These are phyloP conservation scores for Ulmus americana DNA, from an alignment of 331 rosid genomes.

Conservation along the genomic window DNA sequence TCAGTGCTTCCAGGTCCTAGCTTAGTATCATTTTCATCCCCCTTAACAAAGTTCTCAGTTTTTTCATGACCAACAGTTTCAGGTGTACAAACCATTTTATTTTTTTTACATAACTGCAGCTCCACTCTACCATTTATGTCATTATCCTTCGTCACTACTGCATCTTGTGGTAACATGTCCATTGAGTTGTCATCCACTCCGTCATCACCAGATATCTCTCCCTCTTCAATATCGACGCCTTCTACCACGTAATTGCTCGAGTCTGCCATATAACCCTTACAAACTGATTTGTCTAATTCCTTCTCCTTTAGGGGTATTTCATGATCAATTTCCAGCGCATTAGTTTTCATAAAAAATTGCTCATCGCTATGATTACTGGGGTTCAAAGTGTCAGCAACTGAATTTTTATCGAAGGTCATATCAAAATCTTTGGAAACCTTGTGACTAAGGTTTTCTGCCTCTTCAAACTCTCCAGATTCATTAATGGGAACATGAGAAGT, in stretches of 20 bases:
- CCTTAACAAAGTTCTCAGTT: slow-evolving; percentile 14
- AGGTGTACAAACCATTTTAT: slow-evolving; percentile 15
- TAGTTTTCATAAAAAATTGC: neutral
- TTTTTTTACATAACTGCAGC: slow-evolving; percentile 20
- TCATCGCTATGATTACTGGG: neutral
- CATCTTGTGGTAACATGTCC: slow-evolving; percentile 32
- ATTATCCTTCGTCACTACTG: slow-evolving; percentile 22
- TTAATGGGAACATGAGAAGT: slow-evolving; percentile 19
- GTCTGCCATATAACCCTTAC: slow-evolving; percentile 8
- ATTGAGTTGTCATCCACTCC: slow-evolving; percentile 25
- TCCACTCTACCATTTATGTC: slow-evolving; percentile 26
- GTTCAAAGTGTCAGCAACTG: slow-evolving; percentile 7
- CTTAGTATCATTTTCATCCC: slow-evolving; percentile 17
- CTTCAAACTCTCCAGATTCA: slow-evolving; percentile 29
- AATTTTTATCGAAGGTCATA: slow-evolving; percentile 24
- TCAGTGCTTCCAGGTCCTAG: slow-evolving; percentile 13
- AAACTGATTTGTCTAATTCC: slow-evolving; percentile 20
- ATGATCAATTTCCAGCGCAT: slow-evolving; percentile 6
- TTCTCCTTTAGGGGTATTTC: slow-evolving; percentile 24
- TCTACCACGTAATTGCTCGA: slow-evolving; percentile 23
- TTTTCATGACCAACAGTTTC: slow-evolving; percentile 22
- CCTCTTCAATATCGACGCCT: slow-evolving; percentile 62
- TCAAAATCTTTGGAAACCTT: slow-evolving; percentile 23
- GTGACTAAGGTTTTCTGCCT: slow-evolving; percentile 22
- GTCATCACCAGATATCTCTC: slow-evolving; percentile 62